Evolutionary conservation across 2,329 filamentous ascomycete species (phyloP).

Genomic region (Aspergillus transmontanensis): DNA sequence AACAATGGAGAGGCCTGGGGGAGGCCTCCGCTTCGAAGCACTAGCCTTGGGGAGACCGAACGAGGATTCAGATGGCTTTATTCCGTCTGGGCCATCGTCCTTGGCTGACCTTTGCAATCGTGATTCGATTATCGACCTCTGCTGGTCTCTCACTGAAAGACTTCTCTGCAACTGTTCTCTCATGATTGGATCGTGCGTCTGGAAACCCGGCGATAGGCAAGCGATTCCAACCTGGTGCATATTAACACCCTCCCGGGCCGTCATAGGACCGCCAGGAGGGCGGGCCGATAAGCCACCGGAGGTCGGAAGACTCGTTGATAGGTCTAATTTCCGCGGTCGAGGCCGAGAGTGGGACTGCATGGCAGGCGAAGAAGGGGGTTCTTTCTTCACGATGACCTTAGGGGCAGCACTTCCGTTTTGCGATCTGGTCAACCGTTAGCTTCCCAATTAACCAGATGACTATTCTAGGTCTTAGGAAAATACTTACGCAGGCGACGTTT

Average conservation of each 20-base stretch:
- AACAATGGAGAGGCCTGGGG: conserved; percentile 90
- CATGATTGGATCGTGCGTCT: conserved; percentile 95
- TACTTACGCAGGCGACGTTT: conserved; percentile 53
- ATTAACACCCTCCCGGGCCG: conserved; percentile 74
- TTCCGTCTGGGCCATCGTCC: conserved; percentile 65
- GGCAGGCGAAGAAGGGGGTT: conserved; percentile 80
- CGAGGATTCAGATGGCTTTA: conserved; percentile 56
- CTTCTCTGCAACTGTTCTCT: conserved; percentile 93
- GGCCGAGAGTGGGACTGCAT: conserved; percentile 63
- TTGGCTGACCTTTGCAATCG: conserved; percentile 86
- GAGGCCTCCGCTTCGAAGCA: conserved; percentile 60
- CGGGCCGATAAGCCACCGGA: conserved; percentile 61
- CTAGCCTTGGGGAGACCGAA: conserved; percentile 42
- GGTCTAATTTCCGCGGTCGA: conserved; percentile 49
- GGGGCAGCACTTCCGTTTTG: conserved; percentile 58
- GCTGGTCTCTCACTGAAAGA: conserved; percentile 88
- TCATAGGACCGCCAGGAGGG: conserved; percentile 69
- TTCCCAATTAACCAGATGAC: no score
- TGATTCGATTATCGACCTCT: conserved; percentile 91
- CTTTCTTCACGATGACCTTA: conserved; percentile 95
- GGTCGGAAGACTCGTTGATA: conserved; percentile 46
- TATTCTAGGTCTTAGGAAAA: not conserved
- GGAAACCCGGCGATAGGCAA: conserved; percentile 92
- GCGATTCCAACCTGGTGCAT: conserved; percentile 94
- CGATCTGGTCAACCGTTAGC: conserved; percentile 21